phyloP scores from a whole-genome alignment of 2,329 filamentous ascomycete species.

The Neofusicoccum ribis region DNA sequence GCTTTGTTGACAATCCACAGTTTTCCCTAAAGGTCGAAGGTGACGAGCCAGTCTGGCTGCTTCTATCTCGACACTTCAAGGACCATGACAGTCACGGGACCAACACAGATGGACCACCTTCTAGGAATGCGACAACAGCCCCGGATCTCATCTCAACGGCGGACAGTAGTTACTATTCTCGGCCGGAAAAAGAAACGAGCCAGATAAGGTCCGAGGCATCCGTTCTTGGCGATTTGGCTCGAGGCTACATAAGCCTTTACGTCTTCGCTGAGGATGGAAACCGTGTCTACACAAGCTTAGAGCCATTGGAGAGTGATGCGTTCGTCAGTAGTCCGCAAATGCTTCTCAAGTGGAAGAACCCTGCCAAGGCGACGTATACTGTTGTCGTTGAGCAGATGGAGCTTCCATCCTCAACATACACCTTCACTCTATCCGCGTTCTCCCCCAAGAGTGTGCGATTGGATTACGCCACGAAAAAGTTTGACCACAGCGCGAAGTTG shows the following conservation, averaged over 20 bases:
- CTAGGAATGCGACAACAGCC: not conserved
- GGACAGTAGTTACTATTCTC: slow-evolving; percentile 24
- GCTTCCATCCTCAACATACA: slow-evolving; percentile 70
- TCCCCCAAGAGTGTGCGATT: slow-evolving; percentile 65
- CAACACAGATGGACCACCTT: not conserved
- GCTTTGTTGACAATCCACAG: slow-evolving; percentile 66
- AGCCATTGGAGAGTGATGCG: slow-evolving; percentile 68
- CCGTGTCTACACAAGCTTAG: slow-evolving; percentile 69
- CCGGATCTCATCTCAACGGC: slow-evolving; percentile 21
- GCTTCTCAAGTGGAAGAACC: slow-evolving; percentile 70
- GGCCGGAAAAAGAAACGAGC: not conserved
- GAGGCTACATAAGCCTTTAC: slow-evolving; percentile 84
- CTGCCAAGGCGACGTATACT: slow-evolving; percentile 55
- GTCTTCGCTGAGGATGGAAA: slow-evolving; percentile 72
- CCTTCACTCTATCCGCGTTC: slow-evolving; percentile 86
- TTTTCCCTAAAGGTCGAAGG: slow-evolving; percentile 55
- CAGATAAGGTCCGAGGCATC: slow-evolving; percentile 23
- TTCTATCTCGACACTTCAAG: slow-evolving; percentile 83
- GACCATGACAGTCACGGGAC: slow-evolving; percentile 45
- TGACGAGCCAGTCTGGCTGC: slow-evolving; percentile 72
- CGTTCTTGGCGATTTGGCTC: slow-evolving; percentile 39
- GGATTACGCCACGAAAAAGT: slow-evolving; percentile 60
- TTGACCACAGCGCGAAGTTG: slow-evolving; percentile 60
- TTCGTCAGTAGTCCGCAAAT: slow-evolving; percentile 94
- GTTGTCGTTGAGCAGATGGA: slow-evolving; percentile 77